Percentiles rank a stretch among this genome's conserved stretches.
These are phyloP conservation scores for Pythium coloratum DNA, from an alignment of 352 stramenopile species.

Conservation along the genomic window DNA sequence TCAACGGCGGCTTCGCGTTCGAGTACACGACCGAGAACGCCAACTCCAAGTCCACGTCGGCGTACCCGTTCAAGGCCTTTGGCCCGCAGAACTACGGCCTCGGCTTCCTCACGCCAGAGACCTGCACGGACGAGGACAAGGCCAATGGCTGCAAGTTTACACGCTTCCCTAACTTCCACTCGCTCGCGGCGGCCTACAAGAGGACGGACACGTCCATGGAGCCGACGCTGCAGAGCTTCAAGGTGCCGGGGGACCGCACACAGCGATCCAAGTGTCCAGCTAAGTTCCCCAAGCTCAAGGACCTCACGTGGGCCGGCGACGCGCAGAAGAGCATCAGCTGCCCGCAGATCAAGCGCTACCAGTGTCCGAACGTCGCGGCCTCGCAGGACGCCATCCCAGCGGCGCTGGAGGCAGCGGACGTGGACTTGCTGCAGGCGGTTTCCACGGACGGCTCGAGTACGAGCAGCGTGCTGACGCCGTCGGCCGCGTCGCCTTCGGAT, in stretches of 20 bases:
- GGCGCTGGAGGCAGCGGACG: background rate
- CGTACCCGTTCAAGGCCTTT: conserved; percentile 68
- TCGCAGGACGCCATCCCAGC: background rate
- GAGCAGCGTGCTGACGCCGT: background rate
- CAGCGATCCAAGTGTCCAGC: conserved; percentile 24
- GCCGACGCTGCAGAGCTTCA: conserved; percentile 33
- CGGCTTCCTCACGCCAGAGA: conserved; percentile 64
- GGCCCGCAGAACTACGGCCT: conserved; percentile 76
- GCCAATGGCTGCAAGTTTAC: conserved; percentile 47
- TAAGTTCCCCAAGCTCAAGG: conserved; percentile 27
- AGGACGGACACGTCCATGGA: conserved; percentile 28
- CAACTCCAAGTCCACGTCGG: conserved; percentile 54
- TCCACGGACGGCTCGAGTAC: background rate
- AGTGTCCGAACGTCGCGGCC: conserved; percentile 36
- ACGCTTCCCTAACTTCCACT: conserved; percentile 68
- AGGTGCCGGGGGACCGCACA: conserved; percentile 17
- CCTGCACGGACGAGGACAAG: conserved; percentile 51
- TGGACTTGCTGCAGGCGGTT: background rate
- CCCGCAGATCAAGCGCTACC: conserved; percentile 28
- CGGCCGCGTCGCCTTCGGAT: background rate
- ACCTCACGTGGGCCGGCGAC: conserved; percentile 33
- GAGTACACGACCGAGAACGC: conserved; percentile 81
- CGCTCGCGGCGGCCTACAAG: conserved; percentile 44
- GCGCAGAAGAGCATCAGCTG: conserved; percentile 24
- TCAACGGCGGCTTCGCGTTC: conserved; percentile 69